Percentiles rank a stretch among this genome's conserved stretches.
Conservation (phyloP, 202 grass and related monocot genomes). For the Brachypodium distachyon region DNA sequence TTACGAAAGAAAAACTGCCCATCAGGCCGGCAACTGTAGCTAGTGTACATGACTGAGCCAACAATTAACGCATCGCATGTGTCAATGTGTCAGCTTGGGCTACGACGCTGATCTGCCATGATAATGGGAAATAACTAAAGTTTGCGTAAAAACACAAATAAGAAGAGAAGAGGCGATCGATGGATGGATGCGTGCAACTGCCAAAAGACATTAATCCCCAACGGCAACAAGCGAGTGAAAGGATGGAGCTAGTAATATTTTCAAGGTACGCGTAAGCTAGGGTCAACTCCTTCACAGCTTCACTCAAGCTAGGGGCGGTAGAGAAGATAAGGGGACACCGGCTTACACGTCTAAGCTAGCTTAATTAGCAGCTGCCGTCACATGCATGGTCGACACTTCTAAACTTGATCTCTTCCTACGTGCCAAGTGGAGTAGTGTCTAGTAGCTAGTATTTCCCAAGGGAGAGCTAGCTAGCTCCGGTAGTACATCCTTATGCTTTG, state of each 20-base stretch:
- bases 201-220: conserved; percentile 39
- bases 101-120: not conserved
- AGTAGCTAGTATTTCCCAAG: too few relatives aligned
- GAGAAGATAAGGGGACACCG: conserved; percentile 5
- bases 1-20: not conserved
- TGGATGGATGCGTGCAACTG: conserved; percentile 5
- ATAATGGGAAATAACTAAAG: conserved; percentile 18
- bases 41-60: not conserved
- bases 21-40: not conserved
- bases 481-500: too few relatives aligned
- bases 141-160: conserved; percentile 19
- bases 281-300: conserved; percentile 32
- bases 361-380: not conserved
- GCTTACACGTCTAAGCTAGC: not conserved
- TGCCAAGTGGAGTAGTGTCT: too few relatives aligned
- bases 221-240: conserved; percentile 15
- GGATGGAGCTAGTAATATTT: not conserved
- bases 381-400: conserved; percentile 7
- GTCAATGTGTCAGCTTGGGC: not conserved
- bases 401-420: not conserved
- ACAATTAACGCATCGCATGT: not conserved
- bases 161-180: not conserved
- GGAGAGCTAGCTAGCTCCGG: too few relatives aligned
- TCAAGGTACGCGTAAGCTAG: not conserved
- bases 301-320: not conserved